Percentiles rank a stretch among this genome's conserved stretches.
phyloP scores from a whole-genome alignment of 305 asterid species.

The Fraxinus sp. region DNA sequence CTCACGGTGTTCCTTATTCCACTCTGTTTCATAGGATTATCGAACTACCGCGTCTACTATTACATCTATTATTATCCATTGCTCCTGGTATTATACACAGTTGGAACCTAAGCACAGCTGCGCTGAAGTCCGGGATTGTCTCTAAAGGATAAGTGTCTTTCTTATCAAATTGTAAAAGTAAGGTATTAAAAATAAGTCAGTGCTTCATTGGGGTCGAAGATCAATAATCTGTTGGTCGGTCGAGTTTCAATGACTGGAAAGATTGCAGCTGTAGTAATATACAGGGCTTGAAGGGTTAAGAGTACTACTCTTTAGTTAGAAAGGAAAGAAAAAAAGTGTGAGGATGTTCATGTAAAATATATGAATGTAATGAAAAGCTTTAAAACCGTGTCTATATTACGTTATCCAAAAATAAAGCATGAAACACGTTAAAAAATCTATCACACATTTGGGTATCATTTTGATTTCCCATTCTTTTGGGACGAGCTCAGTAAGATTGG shows the following conservation, averaged over 20 bases:
- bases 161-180: conserved; percentile 15
- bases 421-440: background rate
- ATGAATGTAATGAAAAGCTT: background rate
- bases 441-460: background rate
- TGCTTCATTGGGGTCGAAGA: conserved; percentile 7
- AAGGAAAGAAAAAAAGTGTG: background rate
- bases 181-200: conserved; percentile 9
- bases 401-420: background rate
- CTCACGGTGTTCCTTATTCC: conserved; percentile 34
- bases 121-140: background rate
- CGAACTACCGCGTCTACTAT: conserved; percentile 27
- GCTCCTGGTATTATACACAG: conserved; percentile 33
- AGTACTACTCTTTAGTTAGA: background rate
- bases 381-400: background rate
- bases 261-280: background rate
- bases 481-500: background rate
- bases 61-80: conserved; percentile 42
- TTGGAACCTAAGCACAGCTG: conserved; percentile 22
- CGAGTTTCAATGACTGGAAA: background rate
- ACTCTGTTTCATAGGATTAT: conserved; percentile 37
- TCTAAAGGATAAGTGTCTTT: background rate
- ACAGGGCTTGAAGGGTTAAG: background rate
- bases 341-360: background rate
- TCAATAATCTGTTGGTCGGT: conserved; percentile 29
- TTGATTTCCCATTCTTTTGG: background rate